Evolutionary conservation across 768 basidiomycete species (phyloP).

Genomic region (Lanmaoa rubissima): DNA sequence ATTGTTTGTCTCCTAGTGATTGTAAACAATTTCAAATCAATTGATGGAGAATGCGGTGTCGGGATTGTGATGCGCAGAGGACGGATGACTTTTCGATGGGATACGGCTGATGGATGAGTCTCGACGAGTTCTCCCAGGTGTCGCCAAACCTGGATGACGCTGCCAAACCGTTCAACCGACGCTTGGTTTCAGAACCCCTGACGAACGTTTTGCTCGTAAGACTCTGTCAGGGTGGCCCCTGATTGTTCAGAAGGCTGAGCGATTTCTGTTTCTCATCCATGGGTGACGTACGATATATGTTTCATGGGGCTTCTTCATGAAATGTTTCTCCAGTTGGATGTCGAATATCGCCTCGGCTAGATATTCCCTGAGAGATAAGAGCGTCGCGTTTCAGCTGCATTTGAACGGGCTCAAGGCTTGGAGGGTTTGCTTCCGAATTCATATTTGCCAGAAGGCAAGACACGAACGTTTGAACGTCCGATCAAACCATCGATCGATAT

Average conservation of each 20-base stretch:
- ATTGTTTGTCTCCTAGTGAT: not conserved
- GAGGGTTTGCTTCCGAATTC: not conserved
- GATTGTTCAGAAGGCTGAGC: not conserved
- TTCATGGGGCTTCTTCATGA: not conserved
- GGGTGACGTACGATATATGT: not conserved
- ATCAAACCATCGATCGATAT: not conserved
- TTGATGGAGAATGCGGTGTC: not conserved
- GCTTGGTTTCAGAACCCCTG: not conserved
- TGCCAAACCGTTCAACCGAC: not conserved
- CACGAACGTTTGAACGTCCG: not conserved
- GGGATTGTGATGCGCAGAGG: not conserved
- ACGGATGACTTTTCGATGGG: not conserved
- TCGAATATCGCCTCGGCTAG: not conserved
- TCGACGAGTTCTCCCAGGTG: not conserved
- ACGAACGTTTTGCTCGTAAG: not conserved
- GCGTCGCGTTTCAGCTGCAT: conserved; percentile 4
- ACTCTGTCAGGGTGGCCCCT: not conserved
- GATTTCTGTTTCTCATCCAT: not conserved
- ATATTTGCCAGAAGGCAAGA: not conserved
- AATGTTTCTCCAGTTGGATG: not conserved
- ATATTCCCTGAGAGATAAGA: not conserved
- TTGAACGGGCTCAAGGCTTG: not conserved
- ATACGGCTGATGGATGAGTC: no score
- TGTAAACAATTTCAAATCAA: not conserved
- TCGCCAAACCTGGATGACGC: not conserved